These are phyloP conservation scores for Elsinoe batatas DNA, from an alignment of 2,329 filamentous ascomycete species.

Conservation along the genomic window DNA sequence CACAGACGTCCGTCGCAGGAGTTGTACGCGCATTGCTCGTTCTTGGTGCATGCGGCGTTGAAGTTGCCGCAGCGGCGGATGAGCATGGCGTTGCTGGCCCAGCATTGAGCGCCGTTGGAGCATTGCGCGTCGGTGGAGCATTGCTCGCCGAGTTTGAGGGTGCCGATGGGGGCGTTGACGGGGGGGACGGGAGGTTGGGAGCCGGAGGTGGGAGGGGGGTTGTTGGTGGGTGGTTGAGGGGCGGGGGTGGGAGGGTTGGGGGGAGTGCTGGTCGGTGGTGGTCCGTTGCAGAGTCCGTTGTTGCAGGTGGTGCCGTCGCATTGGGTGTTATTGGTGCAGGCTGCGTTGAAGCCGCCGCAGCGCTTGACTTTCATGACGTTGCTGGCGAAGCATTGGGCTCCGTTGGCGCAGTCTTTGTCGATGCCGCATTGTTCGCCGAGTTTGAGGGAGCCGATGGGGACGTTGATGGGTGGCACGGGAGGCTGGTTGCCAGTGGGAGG, in stretches of 20 bases:
- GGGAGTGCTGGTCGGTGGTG: neutral
- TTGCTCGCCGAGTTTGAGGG: constrained; percentile 18
- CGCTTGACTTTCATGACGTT: constrained; percentile 13
- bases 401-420: constrained; percentile 18
- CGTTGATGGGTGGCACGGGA: constrained; percentile 15
- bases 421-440: constrained; percentile 18
- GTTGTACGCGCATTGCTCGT: constrained; percentile 21
- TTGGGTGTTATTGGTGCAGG: constrained; percentile 17
- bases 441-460: constrained; percentile 17
- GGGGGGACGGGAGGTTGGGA: neutral
- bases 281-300: constrained; percentile 20
- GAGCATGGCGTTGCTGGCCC: constrained; percentile 15
- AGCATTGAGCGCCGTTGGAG: constrained; percentile 18
- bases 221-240: neutral
- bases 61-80: constrained; percentile 16
- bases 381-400: constrained; percentile 18
- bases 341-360: constrained; percentile 22
- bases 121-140: constrained; percentile 19
- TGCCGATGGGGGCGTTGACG: constrained; percentile 18
- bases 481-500: neutral
- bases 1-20: constrained; percentile 21
- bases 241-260: neutral
- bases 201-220: neutral
- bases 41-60: constrained; percentile 19
- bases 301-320: constrained; percentile 22